Base-by-base conservation (phyloP, 352 stramenopile species). In the Phytophthora sp. region DNA sequence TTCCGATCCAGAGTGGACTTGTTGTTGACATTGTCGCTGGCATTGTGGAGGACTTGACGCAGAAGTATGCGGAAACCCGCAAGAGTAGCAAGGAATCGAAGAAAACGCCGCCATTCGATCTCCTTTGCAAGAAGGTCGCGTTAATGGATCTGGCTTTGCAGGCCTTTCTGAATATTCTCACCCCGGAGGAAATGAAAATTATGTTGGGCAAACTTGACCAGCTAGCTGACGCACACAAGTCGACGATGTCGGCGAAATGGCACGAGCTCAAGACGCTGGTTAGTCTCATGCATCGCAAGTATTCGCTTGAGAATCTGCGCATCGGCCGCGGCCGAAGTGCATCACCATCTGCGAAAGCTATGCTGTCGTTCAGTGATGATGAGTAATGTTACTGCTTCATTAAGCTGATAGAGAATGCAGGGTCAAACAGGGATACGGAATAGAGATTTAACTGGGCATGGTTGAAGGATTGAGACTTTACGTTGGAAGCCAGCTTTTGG, bases 261-360 rank as follows among this genome's bases (percentile, higher is more conserved):
- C 85, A 95, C 57, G 82, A 93, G 77, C 71, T 95, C 30, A 93
- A 95, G 74, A 95, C 86, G 20, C 79, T 95, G 9, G 75, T 95
- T 47, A 89, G 78, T 55, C 69, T 95, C 27, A 95, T 93, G 84
- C 84, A 88, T 50, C 84, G 84, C 66, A 95, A 95, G 58, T 95
- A 95, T 39, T 89, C 86, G 51, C 64, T 88, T 50, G 81, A 91
- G 29, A 91, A 94, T 59, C 73, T 94, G 21, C 80, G 85, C 29
- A 73, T 94, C 20, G 85, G 83, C 23, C 76, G 76, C 20, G 80
- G 80, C 26, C 76, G 74, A 31, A 78, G 68, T 49, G 33, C 66
- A 33, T 78, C 71, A 26, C 67, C 79, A 7, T 62, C 55, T 27
- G 69, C 74, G 23, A 90, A 86, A 62, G 76, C 56, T 0, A 59